These are phyloP conservation scores for Aspergillus sp. DNA, from an alignment of 2,329 filamentous ascomycete genomes.

Conservation along the genomic window DNA sequence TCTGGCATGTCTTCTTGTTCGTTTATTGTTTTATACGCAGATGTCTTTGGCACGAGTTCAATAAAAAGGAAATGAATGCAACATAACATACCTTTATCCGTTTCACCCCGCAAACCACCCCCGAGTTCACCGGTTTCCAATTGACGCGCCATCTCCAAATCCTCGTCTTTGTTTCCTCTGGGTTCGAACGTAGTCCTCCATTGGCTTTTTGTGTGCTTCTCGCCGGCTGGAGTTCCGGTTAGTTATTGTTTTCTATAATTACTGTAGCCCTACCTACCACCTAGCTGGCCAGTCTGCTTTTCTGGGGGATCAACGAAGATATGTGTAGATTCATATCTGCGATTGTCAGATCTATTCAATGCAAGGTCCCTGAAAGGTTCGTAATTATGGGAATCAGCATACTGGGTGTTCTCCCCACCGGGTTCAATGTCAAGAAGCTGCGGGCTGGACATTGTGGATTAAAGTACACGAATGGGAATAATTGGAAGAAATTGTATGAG, in stretches of 20 bases:
- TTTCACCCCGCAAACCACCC: constrained; percentile 29
- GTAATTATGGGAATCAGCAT: constrained; percentile 13
- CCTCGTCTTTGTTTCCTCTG: constrained; percentile 45
- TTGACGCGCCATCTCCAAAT: constrained; percentile 48
- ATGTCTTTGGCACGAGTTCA: constrained; percentile 20
- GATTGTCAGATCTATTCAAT: not conserved
- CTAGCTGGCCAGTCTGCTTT: constrained; percentile 53
- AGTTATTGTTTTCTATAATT: not conserved
- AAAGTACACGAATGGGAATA: not conserved
- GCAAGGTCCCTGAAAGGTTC: not conserved
- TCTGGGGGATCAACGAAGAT: constrained; percentile 44
- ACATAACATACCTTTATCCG: constrained; percentile 34
- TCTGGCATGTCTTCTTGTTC: constrained; percentile 12
- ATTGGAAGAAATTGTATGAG: not conserved
- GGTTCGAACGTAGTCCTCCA: constrained; percentile 19
- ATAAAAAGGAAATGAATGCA: constrained; percentile 15
- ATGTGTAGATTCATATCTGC: constrained; percentile 53
- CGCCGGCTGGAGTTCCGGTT: constrained; percentile 11
- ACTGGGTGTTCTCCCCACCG: constrained; percentile 56
- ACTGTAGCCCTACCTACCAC: constrained; percentile 36
- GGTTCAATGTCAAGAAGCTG: constrained; percentile 53
- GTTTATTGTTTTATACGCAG: constrained; percentile 11
- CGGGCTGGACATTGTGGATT: constrained; percentile 39
- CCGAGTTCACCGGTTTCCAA: constrained; percentile 51
- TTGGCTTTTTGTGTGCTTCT: constrained; percentile 29